Evolutionary conservation across 805 yeast genomes (phyloP), one percentile per base, ranked within the genome.

Genomic region (Candida nemodendra): DNA sequence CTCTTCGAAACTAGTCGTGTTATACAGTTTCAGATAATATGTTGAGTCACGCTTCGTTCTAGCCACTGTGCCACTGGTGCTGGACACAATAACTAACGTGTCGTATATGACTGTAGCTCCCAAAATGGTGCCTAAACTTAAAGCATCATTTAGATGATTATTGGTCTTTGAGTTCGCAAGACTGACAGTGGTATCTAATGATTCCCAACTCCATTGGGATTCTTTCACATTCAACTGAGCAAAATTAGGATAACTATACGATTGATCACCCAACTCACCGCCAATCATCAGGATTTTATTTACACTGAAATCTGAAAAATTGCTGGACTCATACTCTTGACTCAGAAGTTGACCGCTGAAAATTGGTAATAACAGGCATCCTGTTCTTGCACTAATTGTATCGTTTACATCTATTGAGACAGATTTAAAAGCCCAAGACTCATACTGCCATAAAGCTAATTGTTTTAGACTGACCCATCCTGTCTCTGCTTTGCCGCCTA

Each of bases 391-490:
- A 44, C 76, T 77, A 2, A 83, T 65, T 9, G 62, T 42, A 25
- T 61, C 60, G 36, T 54, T 56, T 1, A 51, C 55, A 1, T 65
- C 51, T 44, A 58, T 49, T 27, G 59, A 47, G 1, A 65, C 62
- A 0, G 66, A 48, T 40, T 64, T 62, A 54, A 78, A 84, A 3
- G 84, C 72, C 95, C 95, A 86, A 7, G 84, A 63, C 33, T 68
- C 66, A 43, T 76, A 78, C 48, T 79, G 79, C 85, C 89, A 84
- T 2, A 81, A 59, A 0, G 93, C 91, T 14, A 83, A 62, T 58
- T 84, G 93, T 48, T 72, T 71, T 80, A 84, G 75, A 44, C 76
- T 74, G 24, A 84, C 74, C 88, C 90, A 84, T 0, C 88, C 88
- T 2, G 62, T 50, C 5, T 56, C 49, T 3, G 85, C 72, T 36